Evolutionary conservation across 2,329 filamentous ascomycete species (phyloP), one percentile per base, ranked within the genome.

Genomic region (Fusarium sp.): DNA sequence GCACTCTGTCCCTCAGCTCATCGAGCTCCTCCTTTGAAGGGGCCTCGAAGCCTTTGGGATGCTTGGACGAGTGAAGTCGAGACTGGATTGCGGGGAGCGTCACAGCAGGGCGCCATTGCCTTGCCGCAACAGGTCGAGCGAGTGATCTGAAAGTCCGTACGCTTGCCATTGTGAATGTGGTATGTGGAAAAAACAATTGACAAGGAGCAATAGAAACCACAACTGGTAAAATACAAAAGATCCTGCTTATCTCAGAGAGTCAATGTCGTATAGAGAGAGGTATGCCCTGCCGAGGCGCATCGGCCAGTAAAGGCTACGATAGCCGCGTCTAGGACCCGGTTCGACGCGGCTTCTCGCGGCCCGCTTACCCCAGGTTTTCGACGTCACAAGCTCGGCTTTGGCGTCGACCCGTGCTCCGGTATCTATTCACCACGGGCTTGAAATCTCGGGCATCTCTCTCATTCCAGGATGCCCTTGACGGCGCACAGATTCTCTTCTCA

Each of bases 1-100:
- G 93, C 31, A 97, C 94, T 29, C 93, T 87, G 78, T 95, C 94
- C 66, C 95, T 91, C 68, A 98, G 87, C 84, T 98, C 94, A 24
- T 92, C 84, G 9, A 98, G 88, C 64, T 98, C 95, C 66, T 91
- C 88, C 51, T 89, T 85, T 1, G 92, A 88, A 1, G 95, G 95
- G 12, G 92, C 86, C 64, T 85, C 84, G 83, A 94, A 95, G 79
- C 88, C 90, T 73, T 86, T 81, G 27, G 89, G 89, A 78, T 91
- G 89, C 72, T 89, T 90, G 64, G 85, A 85, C 17, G 94, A 95
- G 66, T 80, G 83, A 63, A 79, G 80, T 66, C 79, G 83, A 55
- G 80, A 82, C 67, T 85, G 81, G 68, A 79, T 80, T 68, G 82
- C 78, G 51, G 82, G 79, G 73, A 85, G 76, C 67, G 84, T 76